These are phyloP conservation scores for Diaporthe vexans DNA, from an alignment of 2,329 filamentous ascomycete species.

Conservation along the genomic window DNA sequence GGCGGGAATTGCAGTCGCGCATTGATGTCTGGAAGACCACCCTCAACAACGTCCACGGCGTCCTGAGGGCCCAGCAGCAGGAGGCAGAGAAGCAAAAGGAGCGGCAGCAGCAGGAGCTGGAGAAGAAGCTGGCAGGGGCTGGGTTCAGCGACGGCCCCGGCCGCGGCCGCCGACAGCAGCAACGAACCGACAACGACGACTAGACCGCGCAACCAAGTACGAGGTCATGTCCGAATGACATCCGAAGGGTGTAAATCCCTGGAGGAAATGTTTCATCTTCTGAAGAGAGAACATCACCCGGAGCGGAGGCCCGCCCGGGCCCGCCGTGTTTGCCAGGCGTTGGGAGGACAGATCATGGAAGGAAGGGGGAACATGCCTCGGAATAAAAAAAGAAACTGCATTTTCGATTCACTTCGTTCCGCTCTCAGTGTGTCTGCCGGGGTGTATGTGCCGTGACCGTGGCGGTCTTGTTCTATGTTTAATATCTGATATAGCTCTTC, in stretches of 20 bases:
- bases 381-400: conserved; percentile 42
- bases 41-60: conserved; percentile 81
- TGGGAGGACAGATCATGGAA: conserved; percentile 40
- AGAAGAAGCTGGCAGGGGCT: conserved; percentile 69
- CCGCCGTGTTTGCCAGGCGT: conserved; percentile 39
- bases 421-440: neutral
- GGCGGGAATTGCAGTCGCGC: conserved; percentile 91
- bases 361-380: conserved; percentile 33
- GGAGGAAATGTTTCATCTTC: conserved; percentile 9
- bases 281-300: conserved; percentile 25
- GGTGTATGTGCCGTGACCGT: conserved; percentile 14
- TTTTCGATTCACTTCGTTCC: conserved; percentile 35
- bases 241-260: neutral
- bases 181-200: conserved; percentile 41
- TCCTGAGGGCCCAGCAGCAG: conserved; percentile 85
- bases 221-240: conserved; percentile 26
- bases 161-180: conserved; percentile 46
- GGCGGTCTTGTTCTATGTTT: conserved; percentile 30
- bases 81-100: conserved; percentile 86
- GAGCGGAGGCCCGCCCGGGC: neutral
- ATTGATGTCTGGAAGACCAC: conserved; percentile 93
- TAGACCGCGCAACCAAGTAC: conserved; percentile 14
- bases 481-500: conserved; percentile 8
- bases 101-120: conserved; percentile 75
- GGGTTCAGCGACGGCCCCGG: conserved; percentile 52